Evolutionary conservation across 257 asterid genomes (phyloP), one percentile per base, ranked within the genome.

Genomic region (Gynochthodes officinalis): DNA sequence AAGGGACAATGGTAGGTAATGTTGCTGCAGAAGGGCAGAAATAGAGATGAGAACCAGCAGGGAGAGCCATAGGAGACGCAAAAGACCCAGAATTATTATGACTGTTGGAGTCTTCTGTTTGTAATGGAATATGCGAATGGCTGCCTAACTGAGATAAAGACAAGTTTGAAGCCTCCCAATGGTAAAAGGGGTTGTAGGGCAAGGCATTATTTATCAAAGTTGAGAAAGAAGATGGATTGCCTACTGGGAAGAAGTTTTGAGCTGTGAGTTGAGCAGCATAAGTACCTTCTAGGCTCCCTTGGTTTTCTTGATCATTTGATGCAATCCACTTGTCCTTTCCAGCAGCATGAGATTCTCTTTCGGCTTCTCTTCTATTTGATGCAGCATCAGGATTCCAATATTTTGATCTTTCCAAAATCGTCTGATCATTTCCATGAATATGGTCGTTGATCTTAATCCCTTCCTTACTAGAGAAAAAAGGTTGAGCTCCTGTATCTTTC

Each of bases 71-170:
- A 11, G 75, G 25, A 25, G 76, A 53, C 15, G 60, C 33, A 37
- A 73, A 43, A 13, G 82, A 53, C 55, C 80, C 32, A 18, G 83
- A 64, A 40, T 67, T 33, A 50, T n/a, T 68, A 37, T 5, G n/a
- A n/a, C n/a, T 71, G 16, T 65, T 78, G 64, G 79, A 35, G 32
- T 75, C 77, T 60, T 82, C 81, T 18, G 69, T 50, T 80, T 83
- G 90, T 58, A 54, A 50, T 30, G 83, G 54, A 18, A 67, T 69
- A 21, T 16, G 44, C 1, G 82, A 27, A 72, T 65, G 74, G 76
- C 81, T 73, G 35, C 95, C 92, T 60, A 86, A 79, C 44, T 86
- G 88, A 19, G 89, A 85, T 27, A 86, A 71, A 63, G 96, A 82
- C 73, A 87, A 72, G 27, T 67, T 80, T 8, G 89, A 79, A 73